phyloP scores from a whole-genome alignment of 2,329 filamentous ascomycete genomes.

The Exophiala sideris region DNA sequence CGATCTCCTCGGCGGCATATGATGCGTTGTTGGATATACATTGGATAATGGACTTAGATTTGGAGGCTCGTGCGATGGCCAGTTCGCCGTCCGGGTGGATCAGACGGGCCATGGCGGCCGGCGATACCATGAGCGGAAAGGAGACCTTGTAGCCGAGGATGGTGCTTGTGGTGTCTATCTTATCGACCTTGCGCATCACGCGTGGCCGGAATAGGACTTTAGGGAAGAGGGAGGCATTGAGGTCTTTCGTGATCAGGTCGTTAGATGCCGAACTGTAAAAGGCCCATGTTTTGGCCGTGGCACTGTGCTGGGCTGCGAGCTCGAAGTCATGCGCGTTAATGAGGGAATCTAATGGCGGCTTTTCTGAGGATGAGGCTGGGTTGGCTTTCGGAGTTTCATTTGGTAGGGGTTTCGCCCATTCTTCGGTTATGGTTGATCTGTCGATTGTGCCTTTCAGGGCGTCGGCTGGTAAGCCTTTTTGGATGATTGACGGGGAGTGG shows the following conservation, averaged over 20 bases:
- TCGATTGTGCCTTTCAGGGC: slow-evolving; percentile 52
- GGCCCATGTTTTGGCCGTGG: slow-evolving; percentile 64
- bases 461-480: slow-evolving; percentile 40
- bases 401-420: slow-evolving; percentile 45
- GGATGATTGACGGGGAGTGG: slow-evolving; percentile 50
- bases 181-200: slow-evolving; percentile 55
- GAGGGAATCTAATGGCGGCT: slow-evolving; percentile 52
- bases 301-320: slow-evolving; percentile 51
- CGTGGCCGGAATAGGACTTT: slow-evolving; percentile 59
- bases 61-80: slow-evolving; percentile 54
- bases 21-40: slow-evolving; percentile 62
- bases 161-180: slow-evolving; percentile 49
- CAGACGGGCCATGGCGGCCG: slow-evolving; percentile 62
- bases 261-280: slow-evolving; percentile 67
- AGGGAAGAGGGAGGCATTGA: slow-evolving; percentile 55
- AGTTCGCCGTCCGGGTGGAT: slow-evolving; percentile 64
- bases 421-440: slow-evolving; percentile 45
- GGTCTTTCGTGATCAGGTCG: slow-evolving; percentile 55
- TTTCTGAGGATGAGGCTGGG: slow-evolving; percentile 29
- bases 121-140: slow-evolving; percentile 61
- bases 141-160: slow-evolving; percentile 54
- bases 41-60: slow-evolving; percentile 53
- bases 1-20: slow-evolving; percentile 56
- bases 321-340: slow-evolving; percentile 63
- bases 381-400: slow-evolving; percentile 31